phyloP scores from a whole-genome alignment of 139 green algal genomes.

The Picochlorum sp. region DNA sequence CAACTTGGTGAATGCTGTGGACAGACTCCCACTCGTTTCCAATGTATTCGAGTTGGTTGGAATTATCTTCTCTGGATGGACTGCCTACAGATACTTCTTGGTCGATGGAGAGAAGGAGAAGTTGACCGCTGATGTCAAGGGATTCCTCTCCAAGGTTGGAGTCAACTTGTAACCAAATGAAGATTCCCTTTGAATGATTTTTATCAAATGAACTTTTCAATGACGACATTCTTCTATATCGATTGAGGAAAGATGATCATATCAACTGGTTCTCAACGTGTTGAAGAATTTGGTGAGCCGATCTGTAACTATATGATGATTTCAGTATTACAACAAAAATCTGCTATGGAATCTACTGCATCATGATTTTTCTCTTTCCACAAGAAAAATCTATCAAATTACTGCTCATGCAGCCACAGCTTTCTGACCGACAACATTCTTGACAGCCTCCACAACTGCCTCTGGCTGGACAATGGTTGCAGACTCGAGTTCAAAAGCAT shows the following conservation, averaged over 20 bases:
- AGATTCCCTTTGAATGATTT: background rate
- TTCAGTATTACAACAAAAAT: too few species aligned
- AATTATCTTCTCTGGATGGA: slow-evolving; percentile 23
- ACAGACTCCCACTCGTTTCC: slow-evolving; percentile 25
- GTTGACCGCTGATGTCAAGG: slow-evolving; percentile 3
- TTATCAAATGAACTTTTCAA: slow-evolving; percentile 1
- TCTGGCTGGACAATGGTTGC: slow-evolving; percentile 88
- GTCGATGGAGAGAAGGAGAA: slow-evolving; percentile 12
- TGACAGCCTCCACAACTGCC: slow-evolving; percentile 56
- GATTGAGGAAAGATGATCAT: too few species aligned
- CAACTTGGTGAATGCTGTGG: slow-evolving; percentile 15
- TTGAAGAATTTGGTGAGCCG: too few species aligned
- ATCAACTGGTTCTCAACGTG: too few species aligned
- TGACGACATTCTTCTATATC: slow-evolving; percentile 5
- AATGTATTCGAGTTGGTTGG: slow-evolving; percentile 32
- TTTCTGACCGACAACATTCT: slow-evolving; percentile 21
- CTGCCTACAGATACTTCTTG: slow-evolving; percentile 18
- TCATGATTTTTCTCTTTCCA: background rate
- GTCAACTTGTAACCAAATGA: slow-evolving; percentile 1
- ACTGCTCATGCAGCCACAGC: slow-evolving; percentile 12
- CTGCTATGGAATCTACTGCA: background rate
- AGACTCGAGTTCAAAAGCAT: slow-evolving; percentile 87
- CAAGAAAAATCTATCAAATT: slow-evolving; percentile 9
- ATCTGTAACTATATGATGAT: too few species aligned
- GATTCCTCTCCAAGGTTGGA: slow-evolving; percentile 3